Conservation (phyloP, 2,329 filamentous ascomycete species). For the Nectriaceae sp. region DNA sequence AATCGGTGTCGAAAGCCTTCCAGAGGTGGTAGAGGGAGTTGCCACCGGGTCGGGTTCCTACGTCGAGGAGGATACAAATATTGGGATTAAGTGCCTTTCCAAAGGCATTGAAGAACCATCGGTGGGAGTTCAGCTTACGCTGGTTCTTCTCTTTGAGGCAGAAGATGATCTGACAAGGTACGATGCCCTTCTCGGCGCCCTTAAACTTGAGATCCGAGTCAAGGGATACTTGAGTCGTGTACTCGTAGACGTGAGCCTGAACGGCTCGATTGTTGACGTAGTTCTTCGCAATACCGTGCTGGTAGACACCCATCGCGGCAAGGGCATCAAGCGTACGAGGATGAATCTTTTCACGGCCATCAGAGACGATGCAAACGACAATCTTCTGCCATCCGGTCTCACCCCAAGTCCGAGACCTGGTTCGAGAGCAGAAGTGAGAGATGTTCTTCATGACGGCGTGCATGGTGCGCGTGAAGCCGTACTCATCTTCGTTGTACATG, state of each 20-base stretch:
- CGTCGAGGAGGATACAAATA: conserved; percentile 94
- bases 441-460: conserved; percentile 99
- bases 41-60: conserved; percentile 86
- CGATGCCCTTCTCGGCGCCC: conserved; percentile 97
- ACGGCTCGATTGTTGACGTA: conserved; percentile 95
- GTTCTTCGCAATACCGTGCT: conserved; percentile 98
- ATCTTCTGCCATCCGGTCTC: conserved; percentile 99
- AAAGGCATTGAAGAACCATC: conserved; percentile 99
- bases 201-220: conserved; percentile 98
- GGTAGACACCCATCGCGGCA: conserved; percentile 96
- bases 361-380: conserved; percentile 94
- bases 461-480: conserved; percentile 96
- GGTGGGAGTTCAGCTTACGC: conserved; percentile 97
- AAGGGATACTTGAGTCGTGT: conserved; percentile 95
- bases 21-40: conserved; percentile 96
- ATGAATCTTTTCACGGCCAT: conserved; percentile 88
- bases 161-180: conserved; percentile 97
- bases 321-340: conserved; percentile 90
- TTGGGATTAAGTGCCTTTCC: conserved; percentile 91
- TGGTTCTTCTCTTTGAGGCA: conserved; percentile 97
- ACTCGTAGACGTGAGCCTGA: conserved; percentile 96
- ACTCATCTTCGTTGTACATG: conserved; percentile 99
- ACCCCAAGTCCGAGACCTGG: conserved; percentile 93
- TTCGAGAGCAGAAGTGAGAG: conserved; percentile 90
- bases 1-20: conserved; percentile 98